phyloP scores from a whole-genome alignment of 73 alveolate species.

The Blepharisma stoltei region DNA sequence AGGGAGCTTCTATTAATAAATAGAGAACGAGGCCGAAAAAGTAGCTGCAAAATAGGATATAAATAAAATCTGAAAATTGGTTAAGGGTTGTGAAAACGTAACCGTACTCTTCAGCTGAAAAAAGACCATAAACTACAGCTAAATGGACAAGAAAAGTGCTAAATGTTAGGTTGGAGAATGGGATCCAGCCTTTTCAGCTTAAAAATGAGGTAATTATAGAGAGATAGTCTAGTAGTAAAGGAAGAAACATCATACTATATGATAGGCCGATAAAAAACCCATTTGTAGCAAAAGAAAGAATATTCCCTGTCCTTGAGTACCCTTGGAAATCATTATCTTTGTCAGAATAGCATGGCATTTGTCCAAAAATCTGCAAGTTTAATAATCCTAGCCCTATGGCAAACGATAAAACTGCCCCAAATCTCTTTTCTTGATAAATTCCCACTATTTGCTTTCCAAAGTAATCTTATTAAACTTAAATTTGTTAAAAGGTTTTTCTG shows the following conservation, averaged over 20 bases:
- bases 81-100: background rate
- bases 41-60: no score
- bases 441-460: background rate
- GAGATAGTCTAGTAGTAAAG: background rate
- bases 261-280: background rate
- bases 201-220: background rate
- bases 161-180: background rate
- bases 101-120: background rate
- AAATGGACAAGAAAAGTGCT: slow-evolving; percentile 5
- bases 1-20: background rate
- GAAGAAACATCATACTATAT: background rate
- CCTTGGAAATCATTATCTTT: background rate
- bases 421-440: background rate
- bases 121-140: background rate
- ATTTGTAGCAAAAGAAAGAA: background rate
- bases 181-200: background rate
- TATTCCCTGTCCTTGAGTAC: background rate
- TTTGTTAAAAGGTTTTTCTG: no score
- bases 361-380: background rate
- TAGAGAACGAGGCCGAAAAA: no score
- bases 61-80: background rate
- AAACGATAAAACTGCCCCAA: background rate
- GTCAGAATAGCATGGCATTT: background rate
- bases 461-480: no score
- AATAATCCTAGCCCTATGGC: background rate